Conservation (phyloP, 257 asterid genomes). For the Mitragyna speciosa region DNA sequence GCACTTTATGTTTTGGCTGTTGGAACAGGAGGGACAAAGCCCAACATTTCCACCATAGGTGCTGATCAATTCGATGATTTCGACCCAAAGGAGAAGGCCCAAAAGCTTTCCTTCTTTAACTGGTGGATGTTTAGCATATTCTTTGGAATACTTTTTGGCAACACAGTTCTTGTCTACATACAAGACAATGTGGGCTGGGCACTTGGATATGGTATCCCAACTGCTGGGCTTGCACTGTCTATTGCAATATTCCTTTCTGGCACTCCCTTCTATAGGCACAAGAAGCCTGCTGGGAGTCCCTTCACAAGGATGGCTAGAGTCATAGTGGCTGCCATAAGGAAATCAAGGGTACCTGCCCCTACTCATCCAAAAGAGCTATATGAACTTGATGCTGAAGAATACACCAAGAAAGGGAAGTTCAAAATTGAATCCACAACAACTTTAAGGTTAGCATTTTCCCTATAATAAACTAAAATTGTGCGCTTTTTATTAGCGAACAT, state of each 20-base stretch:
- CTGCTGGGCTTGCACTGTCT: conserved; percentile 63
- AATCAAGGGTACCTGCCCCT: conserved; percentile 49
- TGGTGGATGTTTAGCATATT: conserved; percentile 97
- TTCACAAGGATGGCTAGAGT: conserved; percentile 77
- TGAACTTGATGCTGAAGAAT: conserved; percentile 57
- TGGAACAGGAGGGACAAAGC: conserved; percentile 93
- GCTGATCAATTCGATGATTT: conserved; percentile 92
- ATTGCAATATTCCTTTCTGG: conserved; percentile 62
- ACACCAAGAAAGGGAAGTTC: conserved; percentile 52
- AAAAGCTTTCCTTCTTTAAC: conserved; percentile 85
- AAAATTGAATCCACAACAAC: conserved; percentile 67
- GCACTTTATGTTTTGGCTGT: conserved; percentile 71
- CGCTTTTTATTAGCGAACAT: too few species aligned
- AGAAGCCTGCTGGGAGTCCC: conserved; percentile 81
- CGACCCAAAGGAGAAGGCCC: conserved; percentile 71
- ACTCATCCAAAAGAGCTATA: conserved; percentile 50
- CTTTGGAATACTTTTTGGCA: conserved; percentile 73
- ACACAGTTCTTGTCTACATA: conserved; percentile 72
- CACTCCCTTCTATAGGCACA: conserved; percentile 71
- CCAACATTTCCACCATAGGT: conserved; percentile 84
- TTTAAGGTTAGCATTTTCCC: conserved; percentile 47
- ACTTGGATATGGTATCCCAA: conserved; percentile 79
- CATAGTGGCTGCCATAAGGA: conserved; percentile 61
- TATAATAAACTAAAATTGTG: too few species aligned
- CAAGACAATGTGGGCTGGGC: conserved; percentile 94